Base-by-base conservation (phyloP, 129 eudicot species). In the Solidago caesia region DNA sequence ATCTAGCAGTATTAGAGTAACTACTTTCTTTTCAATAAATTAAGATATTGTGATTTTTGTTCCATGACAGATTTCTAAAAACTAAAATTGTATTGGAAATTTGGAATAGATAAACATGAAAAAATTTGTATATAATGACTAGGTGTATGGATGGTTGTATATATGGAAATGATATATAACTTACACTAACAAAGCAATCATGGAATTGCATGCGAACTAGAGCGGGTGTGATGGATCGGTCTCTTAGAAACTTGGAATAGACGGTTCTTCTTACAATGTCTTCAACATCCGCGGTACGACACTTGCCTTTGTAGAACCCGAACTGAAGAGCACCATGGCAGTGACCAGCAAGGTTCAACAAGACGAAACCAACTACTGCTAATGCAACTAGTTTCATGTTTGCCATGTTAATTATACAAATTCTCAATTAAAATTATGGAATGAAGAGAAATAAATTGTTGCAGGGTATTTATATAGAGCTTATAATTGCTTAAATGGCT, bases 201-300 rank as follows among this genome's bases (percentile, higher is more conserved):
- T 91, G 95, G 55, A 91, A 91, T 53, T 86, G 88, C 92, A 91
- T 62, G 21, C 97, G 89, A 15, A 91, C 78, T 25, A 91, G 87
- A 82, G 88, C 89, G 4, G 95, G 88, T 2, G 84, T 45, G 27
- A 88, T 79, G 7, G 91, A 63, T 41, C 14, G 57, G 77, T 91
- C 92, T 2, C 1, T 48, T 4, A 8, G 9, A 74, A 75, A 79
- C 39, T 81, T 73, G 14, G 67, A 60, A 4, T 13, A 4, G 13
- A 83, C 79, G 0, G 84, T 71, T 11, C 16, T 67, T 7, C 77
- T 43, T 0, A 87, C 96, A 6, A 87, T 68, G 6, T 78, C 79
- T 74, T 89, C 96, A 4, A 84, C 91, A 25, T 87, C 71, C 41
- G 77, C 76, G 16, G 7, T 1, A 29, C 39, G 8, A 67, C 96